Evolutionary conservation across 169 alveolate species (phyloP).

Genomic region (Perkinsus chesapeaki): DNA sequence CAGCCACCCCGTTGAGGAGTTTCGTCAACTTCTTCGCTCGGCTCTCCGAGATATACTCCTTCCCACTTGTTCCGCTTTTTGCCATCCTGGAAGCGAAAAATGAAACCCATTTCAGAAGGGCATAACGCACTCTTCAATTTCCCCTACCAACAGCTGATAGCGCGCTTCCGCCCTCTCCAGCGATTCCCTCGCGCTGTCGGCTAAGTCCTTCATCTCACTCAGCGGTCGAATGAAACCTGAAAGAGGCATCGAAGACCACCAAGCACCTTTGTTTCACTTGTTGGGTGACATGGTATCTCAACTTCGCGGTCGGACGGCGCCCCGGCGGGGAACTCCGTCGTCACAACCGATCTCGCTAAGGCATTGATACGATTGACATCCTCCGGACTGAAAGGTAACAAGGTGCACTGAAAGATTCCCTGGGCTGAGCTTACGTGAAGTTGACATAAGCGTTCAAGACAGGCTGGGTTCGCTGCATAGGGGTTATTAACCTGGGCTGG

Average conservation of each 20-base stretch:
- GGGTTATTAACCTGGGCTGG: background rate
- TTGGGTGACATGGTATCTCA: background rate
- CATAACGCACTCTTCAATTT: background rate
- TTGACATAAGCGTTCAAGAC: background rate
- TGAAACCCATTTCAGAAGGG: background rate
- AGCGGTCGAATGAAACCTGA: background rate
- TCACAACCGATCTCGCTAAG: background rate
- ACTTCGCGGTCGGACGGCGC: background rate
- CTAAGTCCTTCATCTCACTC: background rate
- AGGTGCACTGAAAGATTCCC: background rate
- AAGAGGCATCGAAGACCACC: background rate
- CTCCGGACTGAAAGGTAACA: background rate
- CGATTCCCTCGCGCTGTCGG: background rate
- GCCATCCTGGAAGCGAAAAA: background rate
- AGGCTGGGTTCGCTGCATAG: background rate
- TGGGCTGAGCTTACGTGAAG: background rate
- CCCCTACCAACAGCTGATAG: background rate
- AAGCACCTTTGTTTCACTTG: background rate
- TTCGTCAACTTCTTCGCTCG: background rate
- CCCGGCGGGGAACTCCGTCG: background rate
- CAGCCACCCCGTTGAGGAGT: background rate
- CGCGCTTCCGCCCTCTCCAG: background rate
- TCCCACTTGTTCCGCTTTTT: background rate
- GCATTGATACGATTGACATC: background rate
- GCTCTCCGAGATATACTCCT: background rate